Base-by-base conservation (phyloP, 2,329 filamentous ascomycete species). In the Penicillium sp. region DNA sequence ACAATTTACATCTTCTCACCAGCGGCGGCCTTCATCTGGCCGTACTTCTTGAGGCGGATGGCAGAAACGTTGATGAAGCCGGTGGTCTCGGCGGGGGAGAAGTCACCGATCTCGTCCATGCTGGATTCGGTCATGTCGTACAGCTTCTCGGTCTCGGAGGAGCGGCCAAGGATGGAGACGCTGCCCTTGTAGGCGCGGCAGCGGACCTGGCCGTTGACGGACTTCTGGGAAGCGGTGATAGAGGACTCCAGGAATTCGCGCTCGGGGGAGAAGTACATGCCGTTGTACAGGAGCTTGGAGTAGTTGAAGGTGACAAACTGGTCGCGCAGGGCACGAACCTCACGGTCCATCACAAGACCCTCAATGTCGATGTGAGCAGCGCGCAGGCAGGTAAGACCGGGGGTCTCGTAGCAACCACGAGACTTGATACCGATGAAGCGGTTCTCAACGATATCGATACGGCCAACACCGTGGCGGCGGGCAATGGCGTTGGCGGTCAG, bases 371-470 rank as follows among this genome's bases (percentile, higher is more conserved):
- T 56, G 58, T 69, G 68, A 48, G 67, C 65, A 52, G 65, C 55
- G 48, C 66, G 64, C 57, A 70, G 58, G 56, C 62, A 65, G 54
- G 66, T 69, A 30, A 67, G 65, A 60, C 63, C 65, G 27, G 66
- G 65, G 48, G 65, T 67, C 62, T 92, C 89, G 77, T 92, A 92
- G 79, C 88, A 92, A 64, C 89, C 89, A 65, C 89, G 84, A 61
- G 81, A 86, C 79, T 92, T 92, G 64, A 92, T 79, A 57, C 88
- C 89, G 67, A 89, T 87, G 77, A 87, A 89, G 48, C 89, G 82
- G 77, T 89, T 88, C 74, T 90, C 88, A 55, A 92, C 88, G 67
- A 92, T 92, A 72, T 92, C 89, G 60, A 92, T 86, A 65, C 89
- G 80, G 64, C 89, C 89, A 61, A 92, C 82, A 69, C 89, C 89